Evolutionary conservation across 441 rosid species (phyloP).

Genomic region (Populus trichocarpa): DNA sequence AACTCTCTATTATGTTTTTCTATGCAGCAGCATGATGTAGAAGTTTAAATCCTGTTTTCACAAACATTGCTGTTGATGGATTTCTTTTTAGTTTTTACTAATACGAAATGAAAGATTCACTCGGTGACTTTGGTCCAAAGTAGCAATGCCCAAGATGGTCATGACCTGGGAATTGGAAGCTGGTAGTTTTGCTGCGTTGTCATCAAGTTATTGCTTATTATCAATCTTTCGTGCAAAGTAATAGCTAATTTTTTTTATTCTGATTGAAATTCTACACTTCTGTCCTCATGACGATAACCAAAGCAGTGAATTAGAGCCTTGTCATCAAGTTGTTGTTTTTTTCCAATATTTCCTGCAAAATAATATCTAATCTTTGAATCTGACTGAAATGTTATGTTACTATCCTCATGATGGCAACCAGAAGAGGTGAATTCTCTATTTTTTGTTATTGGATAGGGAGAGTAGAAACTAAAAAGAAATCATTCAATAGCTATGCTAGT

Average conservation of each 20-base stretch:
- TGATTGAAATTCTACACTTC: not conserved
- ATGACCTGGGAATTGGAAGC: not conserved
- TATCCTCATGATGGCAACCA: not conserved
- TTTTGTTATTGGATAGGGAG: not conserved
- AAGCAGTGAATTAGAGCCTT: not conserved
- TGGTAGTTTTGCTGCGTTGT: not conserved
- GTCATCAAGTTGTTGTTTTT: not conserved
- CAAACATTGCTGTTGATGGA: not conserved
- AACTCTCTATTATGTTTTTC: not conserved
- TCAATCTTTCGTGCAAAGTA: not conserved
- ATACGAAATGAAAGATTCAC: not conserved
- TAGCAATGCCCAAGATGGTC: not conserved
- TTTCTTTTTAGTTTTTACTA: not conserved
- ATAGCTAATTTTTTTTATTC: not conserved
- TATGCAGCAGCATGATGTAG: not conserved
- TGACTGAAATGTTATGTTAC: not conserved
- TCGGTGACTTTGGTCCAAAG: not conserved
- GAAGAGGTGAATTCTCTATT: not conserved
- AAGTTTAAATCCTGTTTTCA: not conserved
- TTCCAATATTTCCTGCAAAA: not conserved
- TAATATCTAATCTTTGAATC: not conserved
- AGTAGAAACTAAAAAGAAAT: not conserved
- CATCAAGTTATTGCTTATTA: not conserved
- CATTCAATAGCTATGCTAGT: not conserved
- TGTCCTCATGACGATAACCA: not conserved